Evolutionary conservation across 805 yeast species (phyloP).

Genomic region (Wickerhamiella brachini): DNA sequence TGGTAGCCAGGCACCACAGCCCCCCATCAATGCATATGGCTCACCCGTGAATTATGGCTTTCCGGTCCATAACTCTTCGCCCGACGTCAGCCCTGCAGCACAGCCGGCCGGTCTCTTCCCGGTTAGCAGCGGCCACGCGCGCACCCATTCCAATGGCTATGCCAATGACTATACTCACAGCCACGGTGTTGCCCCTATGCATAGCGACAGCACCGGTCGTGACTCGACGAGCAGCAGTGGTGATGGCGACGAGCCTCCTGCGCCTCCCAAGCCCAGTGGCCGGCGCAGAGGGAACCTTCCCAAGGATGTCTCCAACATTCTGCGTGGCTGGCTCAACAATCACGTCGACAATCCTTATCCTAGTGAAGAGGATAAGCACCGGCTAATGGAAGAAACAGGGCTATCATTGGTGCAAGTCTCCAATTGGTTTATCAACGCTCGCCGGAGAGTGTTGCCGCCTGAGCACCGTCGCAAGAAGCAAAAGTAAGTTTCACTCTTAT

Average conservation of each 20-base stretch:
- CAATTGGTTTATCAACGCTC: slow-evolving; percentile 82
- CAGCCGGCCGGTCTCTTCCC: not conserved
- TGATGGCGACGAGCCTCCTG: not conserved
- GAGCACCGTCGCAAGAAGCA: slow-evolving; percentile 14
- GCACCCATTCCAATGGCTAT: too few species aligned
- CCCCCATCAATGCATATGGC: not conserved
- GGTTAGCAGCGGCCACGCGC: too few species aligned
- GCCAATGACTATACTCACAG: not conserved
- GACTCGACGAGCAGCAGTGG: not conserved
- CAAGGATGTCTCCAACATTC: slow-evolving; percentile 56
- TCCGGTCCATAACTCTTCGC: not conserved
- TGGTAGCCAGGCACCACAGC: not conserved
- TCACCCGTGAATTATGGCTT: not conserved
- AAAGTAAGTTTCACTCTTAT: too few species aligned
- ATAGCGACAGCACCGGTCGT: too few species aligned
- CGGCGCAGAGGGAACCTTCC: slow-evolving; percentile 60
- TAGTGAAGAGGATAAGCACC: slow-evolving; percentile 60
- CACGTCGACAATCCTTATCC: slow-evolving; percentile 78
- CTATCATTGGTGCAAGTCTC: slow-evolving; percentile 67
- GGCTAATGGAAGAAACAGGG: slow-evolving; percentile 57
- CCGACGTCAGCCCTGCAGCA: not conserved
- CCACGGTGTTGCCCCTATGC: too few species aligned
- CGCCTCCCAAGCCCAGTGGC: not conserved
- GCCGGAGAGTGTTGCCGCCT: slow-evolving; percentile 52
- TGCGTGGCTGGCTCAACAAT: slow-evolving; percentile 59